Evolutionary conservation across 768 basidiomycete genomes (phyloP), one percentile per base, ranked within the genome.

Genomic region (Lyophyllum atratum): DNA sequence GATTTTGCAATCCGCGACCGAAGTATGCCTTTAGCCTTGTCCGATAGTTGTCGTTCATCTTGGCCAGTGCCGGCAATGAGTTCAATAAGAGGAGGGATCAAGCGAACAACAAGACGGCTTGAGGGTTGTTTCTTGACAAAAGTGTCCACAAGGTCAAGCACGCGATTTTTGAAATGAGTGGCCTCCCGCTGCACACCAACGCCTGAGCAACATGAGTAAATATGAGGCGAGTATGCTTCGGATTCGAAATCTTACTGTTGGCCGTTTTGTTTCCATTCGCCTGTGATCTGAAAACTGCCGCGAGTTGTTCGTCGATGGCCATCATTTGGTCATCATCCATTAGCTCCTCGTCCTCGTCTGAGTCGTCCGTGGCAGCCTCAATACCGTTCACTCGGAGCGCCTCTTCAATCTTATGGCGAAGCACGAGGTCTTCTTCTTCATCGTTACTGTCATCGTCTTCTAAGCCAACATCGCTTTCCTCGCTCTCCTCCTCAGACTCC

Each of bases 311-410:
- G 67, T 99, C 96, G 25, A 98, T 85, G 31, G 90, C 90, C 80
- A 98, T 87, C 96, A 99, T 99, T 74, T 97, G 93, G 24, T 98
- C 95, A 67, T 99, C 96, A 68, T 97, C 91, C 87, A 96, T 89
- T 26, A 87, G 74, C 47, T 90, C 89, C 59, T 87, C 85, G 14
- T 85, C 79, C 39, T 81, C 80, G 45, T 85, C 84, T 7, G 79
- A 78, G 21, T 84, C 83, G 8, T 82, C 82, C 15, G 82, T 79
- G 1, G 77, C 82, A 19, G 80, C 80, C 34, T 81, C 80, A 33
- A 85, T 72, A 7, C 84, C 86, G 61, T 83, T 85, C 12, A 80
- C 80, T 19, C 80, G 79, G 3, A 89, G 71, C 2, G 82, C 86
- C 59, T 85, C 82, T 66, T 84, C 79, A 37, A 86, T 87, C 64